Base-by-base conservation (phyloP, 75 land plant species). In the Cryptomeria japonica region DNA sequence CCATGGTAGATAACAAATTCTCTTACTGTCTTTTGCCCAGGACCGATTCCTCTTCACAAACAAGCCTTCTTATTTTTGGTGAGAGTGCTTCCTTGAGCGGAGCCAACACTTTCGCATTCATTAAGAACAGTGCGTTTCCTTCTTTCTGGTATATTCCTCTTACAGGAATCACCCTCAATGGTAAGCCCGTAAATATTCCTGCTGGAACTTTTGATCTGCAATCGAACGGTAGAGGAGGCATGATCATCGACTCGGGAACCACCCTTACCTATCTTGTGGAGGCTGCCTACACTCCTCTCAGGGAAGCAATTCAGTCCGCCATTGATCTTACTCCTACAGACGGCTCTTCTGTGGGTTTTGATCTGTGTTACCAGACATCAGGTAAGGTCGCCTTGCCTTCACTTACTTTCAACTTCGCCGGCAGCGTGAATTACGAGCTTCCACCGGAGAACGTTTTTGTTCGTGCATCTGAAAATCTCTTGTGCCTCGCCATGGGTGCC, bases 161-260 rank as follows among this genome's bases (percentile, higher is more conserved):
- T 11, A 49, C 12, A 11, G 51, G 51, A 49, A 49, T 49, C 12
- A 49, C 51, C 12, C 9, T 49, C 12, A 11, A 49, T 51, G 53
- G 53, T 0, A 12, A 51, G 13, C 2, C 53, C 1, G 15, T 51
- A 11, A 2, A 13, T 51, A 51, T 51, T 11, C 53, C 53, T 51
- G 15, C 15, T 51, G 14, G 53, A 51, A 12, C 53, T n/a, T 56
- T 85, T 34, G 86, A 56, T 56, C 34, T 37, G 12, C 76, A 53
- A 36, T 22, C 86, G 2, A 16, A 85, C 18, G 53, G 53, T 1
- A 1, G 11, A 14, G 53, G 49, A 47, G 49, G 53, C 1, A 13
- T 51, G 53, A 13, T 85, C 72, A 85, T 85, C 70, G 86, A 85
- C 72, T 53, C 86, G 12, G 86, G 86, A 31, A 85, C 86, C 7